Conservation (phyloP, 805 yeast genomes). For the Starmera dryadoides region DNA sequence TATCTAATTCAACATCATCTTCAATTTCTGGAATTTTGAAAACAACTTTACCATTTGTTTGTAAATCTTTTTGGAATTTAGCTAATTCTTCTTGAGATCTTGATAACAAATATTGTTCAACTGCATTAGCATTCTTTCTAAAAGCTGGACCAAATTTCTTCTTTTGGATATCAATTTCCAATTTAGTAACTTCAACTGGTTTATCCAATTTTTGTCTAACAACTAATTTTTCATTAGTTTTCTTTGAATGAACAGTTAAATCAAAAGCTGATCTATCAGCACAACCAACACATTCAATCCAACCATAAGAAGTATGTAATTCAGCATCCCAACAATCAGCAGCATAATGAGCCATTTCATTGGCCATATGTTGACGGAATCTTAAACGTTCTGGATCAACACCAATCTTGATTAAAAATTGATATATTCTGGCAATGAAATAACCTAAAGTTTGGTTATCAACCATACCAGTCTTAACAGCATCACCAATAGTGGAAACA, state of each 20-base stretch:
- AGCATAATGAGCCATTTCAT: conserved; percentile 99
- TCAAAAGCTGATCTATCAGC: conserved; percentile 99
- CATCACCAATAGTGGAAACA: conserved; percentile 76
- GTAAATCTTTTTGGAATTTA: conserved; percentile 63
- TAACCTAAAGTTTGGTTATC: conserved; percentile 97
- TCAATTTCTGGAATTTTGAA: conserved; percentile 62
- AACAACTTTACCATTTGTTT: conserved; percentile 51
- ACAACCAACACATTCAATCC: conserved; percentile 99
- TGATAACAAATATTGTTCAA: conserved; percentile 68
- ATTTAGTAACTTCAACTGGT: conserved; percentile 77
- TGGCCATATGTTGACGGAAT: conserved; percentile 97
- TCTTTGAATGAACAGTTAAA: conserved; percentile 88
- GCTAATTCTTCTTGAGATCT: conserved; percentile 85
- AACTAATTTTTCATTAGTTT: conserved; percentile 90
- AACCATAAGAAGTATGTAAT: conserved; percentile 90
- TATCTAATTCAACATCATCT: conserved; percentile 63
- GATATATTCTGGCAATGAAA: conserved; percentile 88
- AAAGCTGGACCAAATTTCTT: conserved; percentile 97
- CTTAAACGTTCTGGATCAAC: conserved; percentile 77
- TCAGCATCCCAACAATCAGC: conserved; percentile 99
- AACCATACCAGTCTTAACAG: conserved; percentile 80
- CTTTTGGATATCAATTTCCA: conserved; percentile 83
- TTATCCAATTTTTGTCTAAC: conserved; percentile 86
- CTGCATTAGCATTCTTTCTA: conserved; percentile 93
- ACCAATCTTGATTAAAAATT: conserved; percentile 82